phyloP scores from a whole-genome alignment of 805 yeast species.

The Brettanomyces sp. region DNA sequence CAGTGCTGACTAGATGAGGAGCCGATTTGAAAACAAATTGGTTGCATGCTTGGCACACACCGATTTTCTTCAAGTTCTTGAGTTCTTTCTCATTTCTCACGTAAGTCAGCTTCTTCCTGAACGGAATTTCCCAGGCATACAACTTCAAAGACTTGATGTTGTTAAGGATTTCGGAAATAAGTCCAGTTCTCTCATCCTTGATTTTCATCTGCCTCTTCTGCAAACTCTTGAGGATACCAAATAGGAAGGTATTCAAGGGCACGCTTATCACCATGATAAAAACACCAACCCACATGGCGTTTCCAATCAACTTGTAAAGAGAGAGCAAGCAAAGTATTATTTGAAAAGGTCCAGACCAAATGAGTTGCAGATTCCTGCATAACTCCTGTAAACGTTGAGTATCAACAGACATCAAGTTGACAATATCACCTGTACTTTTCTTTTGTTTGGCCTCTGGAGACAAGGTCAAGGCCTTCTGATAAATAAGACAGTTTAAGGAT shows the following conservation, averaged over 20 bases:
- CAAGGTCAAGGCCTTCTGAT: constrained; percentile 56
- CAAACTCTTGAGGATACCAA: constrained; percentile 56
- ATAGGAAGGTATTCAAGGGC: constrained; percentile 67
- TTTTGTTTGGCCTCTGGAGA: constrained; percentile 64
- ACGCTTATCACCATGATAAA: constrained; percentile 65
- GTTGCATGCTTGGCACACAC: constrained; percentile 59
- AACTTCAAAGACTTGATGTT: constrained; percentile 88
- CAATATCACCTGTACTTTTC: constrained; percentile 86
- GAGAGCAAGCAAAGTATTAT: constrained; percentile 66
- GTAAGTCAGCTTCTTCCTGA: constrained; percentile 57
- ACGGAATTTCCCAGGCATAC: constrained; percentile 94
- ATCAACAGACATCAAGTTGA: constrained; percentile 90
- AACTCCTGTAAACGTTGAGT: constrained; percentile 81
- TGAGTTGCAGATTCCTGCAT: constrained; percentile 64
- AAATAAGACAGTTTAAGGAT: constrained; percentile 56
- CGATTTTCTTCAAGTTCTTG: constrained; percentile 64
- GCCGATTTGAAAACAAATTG: constrained; percentile 76
- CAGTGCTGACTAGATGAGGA: constrained; percentile 82
- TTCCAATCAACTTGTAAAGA: constrained; percentile 64
- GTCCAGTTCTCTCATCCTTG: constrained; percentile 87
- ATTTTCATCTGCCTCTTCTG: constrained; percentile 82
- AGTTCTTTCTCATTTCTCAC: constrained; percentile 88
- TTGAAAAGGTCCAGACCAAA: constrained; percentile 94
- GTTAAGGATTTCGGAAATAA: constrained; percentile 79
- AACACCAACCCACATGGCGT: constrained; percentile 96